Evolutionary conservation across 2,329 filamentous ascomycete genomes (phyloP), one percentile per base, ranked within the genome.

Genomic region (Aspergillus persii): DNA sequence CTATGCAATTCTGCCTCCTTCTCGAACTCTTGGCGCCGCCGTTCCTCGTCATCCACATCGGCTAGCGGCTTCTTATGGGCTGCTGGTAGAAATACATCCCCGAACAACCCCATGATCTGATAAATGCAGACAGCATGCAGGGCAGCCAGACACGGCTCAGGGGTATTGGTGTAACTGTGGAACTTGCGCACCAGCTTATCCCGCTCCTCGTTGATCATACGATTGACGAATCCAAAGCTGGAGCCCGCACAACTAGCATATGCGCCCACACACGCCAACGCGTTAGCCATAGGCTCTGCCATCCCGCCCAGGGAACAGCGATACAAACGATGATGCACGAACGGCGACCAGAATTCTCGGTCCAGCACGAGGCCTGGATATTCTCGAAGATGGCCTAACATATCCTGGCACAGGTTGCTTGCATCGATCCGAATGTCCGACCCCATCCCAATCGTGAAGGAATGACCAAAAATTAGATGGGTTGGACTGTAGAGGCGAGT

Each of bases 71-170:
- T 33, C 23, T 46, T 53, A 7, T 52, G 31, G 15, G 48, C 30
- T 4, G 56, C 57, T 2, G 59, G 50, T 1, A 53, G 15, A 44
- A 59, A 59, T 4, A 50, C 57, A 4, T 61, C 56, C 9, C 62
- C 61, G 41, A 65, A 58, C n/a, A 65, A 29, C 1, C 62, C 62
- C 15, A 62, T 36, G 9, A 62, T 60, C 50, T 65, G 63, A 41
- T 65, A 61, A 8, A 63, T 49, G 15, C 63, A 65, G 8, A 65
- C 56, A 5, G 61, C 62, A 49, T 65, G 63, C 6, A 65, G 50
- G 1, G 63, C 59, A 0, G 60, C 62, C 4, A 65, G 56, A 39
- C 61, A 65, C 9, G 57, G 61, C 26, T 63, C 61, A 8, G 54
- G 56, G 4, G 58, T 54, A 26, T 58, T 52, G 9, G 58, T 52